A percentile compares a stretch with the other conserved stretches of the same genome.
Conservation (phyloP, 164 flowering plant species). For the Macadamia integrifolia region DNA sequence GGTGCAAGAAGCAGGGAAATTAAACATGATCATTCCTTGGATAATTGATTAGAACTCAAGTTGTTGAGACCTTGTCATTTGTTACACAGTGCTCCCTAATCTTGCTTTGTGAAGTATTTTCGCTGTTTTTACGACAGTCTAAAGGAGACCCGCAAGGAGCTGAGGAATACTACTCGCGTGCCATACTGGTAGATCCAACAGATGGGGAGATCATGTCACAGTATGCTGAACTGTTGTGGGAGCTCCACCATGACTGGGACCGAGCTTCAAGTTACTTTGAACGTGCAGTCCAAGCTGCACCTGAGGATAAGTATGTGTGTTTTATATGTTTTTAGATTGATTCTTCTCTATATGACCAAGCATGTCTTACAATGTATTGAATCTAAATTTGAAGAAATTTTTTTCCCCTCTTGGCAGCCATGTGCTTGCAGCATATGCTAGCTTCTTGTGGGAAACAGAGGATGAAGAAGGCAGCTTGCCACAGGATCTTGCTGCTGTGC, state of each 20-base stretch:
- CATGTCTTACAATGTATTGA: too few species aligned
- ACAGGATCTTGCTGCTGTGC: conserved; percentile 5
- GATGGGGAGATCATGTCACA: conserved; percentile 57
- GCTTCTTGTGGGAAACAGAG: conserved; percentile 74
- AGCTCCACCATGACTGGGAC: conserved; percentile 51
- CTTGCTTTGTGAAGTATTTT: too few species aligned
- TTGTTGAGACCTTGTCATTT: too few species aligned
- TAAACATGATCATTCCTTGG: too few species aligned
- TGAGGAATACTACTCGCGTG: conserved; percentile 58
- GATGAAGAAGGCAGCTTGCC: conserved; percentile 23
- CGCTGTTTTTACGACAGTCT: conserved; percentile 25
- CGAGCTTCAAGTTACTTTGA: conserved; percentile 54
- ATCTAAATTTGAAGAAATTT: too few species aligned
- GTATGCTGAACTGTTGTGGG: conserved; percentile 76
- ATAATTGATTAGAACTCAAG: too few species aligned
- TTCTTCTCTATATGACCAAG: too few species aligned
- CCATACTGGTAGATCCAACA: conserved; percentile 51
- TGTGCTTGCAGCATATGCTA: conserved; percentile 79
- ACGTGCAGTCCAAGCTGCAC: conserved; percentile 56
- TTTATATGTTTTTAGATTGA: not conserved
- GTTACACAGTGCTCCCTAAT: too few species aligned
- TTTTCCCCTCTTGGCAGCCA: conserved; percentile 28
- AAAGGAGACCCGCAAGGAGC: conserved; percentile 56
- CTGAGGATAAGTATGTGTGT: conserved; percentile 37
- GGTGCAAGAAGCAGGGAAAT: too few species aligned